Base-by-base conservation (phyloP, 2,329 filamentous ascomycete species). In the Blumeria graminis region DNA sequence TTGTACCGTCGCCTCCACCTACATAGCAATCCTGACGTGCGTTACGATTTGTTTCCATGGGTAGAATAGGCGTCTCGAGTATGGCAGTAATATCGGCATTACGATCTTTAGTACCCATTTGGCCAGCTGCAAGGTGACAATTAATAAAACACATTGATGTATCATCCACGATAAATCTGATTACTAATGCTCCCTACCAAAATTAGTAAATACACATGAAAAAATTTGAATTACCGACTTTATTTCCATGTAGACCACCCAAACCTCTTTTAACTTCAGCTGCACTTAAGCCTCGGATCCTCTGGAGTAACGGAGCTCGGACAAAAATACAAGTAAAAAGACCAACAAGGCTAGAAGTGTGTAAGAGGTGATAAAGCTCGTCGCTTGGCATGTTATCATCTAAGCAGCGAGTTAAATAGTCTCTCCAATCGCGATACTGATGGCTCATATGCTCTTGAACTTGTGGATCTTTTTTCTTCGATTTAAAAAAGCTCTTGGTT, bases 311-410 rank as follows among this genome's bases (percentile, higher is more conserved):
- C 8, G 82, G 80, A 3, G 86, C 78, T 68, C 89, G 93, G 59
- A 96, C 84, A 65, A 98, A 96, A 35, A 96, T 80, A 68, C 90
- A 96, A 13, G 88, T 95, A 67, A 98, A 98, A 0, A 98, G 74
- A 0, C 92, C 92, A 1, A 98, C 89, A 62, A 98, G 77, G 60
- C 87, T 87, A 5, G 88, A 82, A 1, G 86, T 92, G 63, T 96
- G 88, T 7, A 98, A 73, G 5, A 94, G 76, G 51, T 87, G 81
- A 65, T 96, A 98, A 11, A 85, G 72, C 60, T 88, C 79, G 56
- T 84, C 77, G 7, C 76, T 70, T 0, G 85, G 83, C 77, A 92
- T 85, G 63, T 82, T 81, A 61, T 94, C 86, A 65, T 94, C 86
- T 41, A 98, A 73, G 55, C 80, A 81, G 58, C 85, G 79, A 43